phyloP scores from a whole-genome alignment of 352 stramenopile species.

The Thraustochytrium striatum region DNA sequence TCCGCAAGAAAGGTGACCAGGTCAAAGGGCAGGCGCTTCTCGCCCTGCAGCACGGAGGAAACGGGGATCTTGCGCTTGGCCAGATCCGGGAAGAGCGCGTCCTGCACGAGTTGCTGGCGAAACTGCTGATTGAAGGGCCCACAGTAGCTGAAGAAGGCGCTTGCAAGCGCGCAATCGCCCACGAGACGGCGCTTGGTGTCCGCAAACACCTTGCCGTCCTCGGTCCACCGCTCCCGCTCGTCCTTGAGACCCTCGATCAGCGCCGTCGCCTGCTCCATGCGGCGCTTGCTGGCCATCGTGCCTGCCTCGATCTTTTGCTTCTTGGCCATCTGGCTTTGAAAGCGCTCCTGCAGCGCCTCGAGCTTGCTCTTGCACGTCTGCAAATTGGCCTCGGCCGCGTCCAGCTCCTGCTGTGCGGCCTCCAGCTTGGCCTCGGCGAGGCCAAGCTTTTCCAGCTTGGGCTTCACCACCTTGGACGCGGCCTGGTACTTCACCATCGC shows the following conservation, averaged over 20 bases:
- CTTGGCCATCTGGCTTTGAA: constrained; percentile 93
- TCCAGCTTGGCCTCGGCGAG: constrained; percentile 95
- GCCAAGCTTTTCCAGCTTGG: constrained; percentile 92
- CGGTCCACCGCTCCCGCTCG: constrained; percentile 91
- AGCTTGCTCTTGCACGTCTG: constrained; percentile 88
- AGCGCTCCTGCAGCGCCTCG: constrained; percentile 88
- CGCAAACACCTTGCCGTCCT: constrained; percentile 96
- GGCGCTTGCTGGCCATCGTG: constrained; percentile 83
- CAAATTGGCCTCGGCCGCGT: constrained; percentile 80
- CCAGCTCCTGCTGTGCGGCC: constrained; percentile 89
- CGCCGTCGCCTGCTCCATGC: constrained; percentile 94
- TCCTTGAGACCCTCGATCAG: constrained; percentile 92
- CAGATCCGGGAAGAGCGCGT: constrained; percentile 79
- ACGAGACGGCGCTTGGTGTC: constrained; percentile 91
- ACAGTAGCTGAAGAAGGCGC: constrained; percentile 94
- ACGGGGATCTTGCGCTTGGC: constrained; percentile 32
- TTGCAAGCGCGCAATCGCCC: constrained; percentile 91
- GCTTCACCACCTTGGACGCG: constrained; percentile 94
- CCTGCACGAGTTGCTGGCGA: constrained; percentile 87
- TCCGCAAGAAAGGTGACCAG: constrained; percentile 94
- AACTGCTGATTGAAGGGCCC: constrained; percentile 97
- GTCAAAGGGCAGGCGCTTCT: constrained; percentile 85
- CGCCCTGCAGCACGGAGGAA: constrained; percentile 66
- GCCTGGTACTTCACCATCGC: constrained; percentile 99
- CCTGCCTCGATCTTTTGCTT: constrained; percentile 94